phyloP scores from a whole-genome alignment of 805 yeast species.

The Wickerhamiella vanderwaltii region DNA sequence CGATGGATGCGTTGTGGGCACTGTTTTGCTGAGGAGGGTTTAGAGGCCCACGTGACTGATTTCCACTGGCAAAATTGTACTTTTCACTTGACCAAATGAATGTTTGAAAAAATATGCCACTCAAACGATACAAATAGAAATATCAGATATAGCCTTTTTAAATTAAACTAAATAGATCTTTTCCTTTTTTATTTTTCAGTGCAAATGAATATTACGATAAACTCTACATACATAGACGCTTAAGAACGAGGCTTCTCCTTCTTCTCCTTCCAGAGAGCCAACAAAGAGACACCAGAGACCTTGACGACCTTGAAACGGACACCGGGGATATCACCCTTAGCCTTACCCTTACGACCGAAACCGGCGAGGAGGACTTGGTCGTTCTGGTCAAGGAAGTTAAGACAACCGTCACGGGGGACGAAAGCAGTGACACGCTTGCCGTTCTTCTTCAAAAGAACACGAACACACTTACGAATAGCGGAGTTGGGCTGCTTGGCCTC shows the following conservation, averaged over 20 bases:
- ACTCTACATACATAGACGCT: too few species aligned
- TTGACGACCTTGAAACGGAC: constrained; percentile 99
- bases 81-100: too few species aligned
- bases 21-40: too few species aligned
- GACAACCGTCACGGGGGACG: constrained; percentile 99
- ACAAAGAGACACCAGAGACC: constrained; percentile 99
- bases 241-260: constrained; percentile 95
- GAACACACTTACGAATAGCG: constrained; percentile 99
- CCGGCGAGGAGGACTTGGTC: constrained; percentile 99
- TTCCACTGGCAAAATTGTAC: too few species aligned
- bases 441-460: constrained; percentile 99
- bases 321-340: constrained; percentile 99
- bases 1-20: too few species aligned
- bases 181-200: too few species aligned
- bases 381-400: constrained; percentile 99
- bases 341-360: constrained; percentile 99
- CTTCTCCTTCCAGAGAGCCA: constrained; percentile 99
- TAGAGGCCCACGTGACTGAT: too few species aligned
- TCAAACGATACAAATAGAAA: too few species aligned
- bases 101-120: too few species aligned
- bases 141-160: too few species aligned
- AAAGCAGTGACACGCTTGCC: constrained; percentile 99
- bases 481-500: constrained; percentile 99
- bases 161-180: too few species aligned
- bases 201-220: too few species aligned